A percentile compares a stretch with the other conserved stretches of the same genome.
Conservation (phyloP, 441 rosid genomes). For the Populus hybrid region DNA sequence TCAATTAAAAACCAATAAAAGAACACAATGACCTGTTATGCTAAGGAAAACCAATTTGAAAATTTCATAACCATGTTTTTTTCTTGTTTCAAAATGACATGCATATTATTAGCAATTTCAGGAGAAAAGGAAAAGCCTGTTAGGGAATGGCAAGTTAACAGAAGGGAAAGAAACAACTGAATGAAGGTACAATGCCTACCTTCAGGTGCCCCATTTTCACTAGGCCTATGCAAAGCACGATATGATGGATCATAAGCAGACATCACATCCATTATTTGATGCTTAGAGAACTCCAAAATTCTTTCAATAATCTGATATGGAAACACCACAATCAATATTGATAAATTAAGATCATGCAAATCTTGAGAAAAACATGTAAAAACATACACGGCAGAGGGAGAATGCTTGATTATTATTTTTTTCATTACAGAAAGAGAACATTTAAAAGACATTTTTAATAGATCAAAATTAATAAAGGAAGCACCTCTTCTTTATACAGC, state of each 20-base stretch:
- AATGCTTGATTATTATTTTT: background rate
- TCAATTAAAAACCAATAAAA: background rate
- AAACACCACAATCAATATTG: conserved; percentile 18
- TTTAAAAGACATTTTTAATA: conserved; percentile 3
- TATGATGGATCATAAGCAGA: conserved; percentile 90
- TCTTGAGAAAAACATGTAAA: background rate
- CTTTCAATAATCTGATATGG: conserved; percentile 82
- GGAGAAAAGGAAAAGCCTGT: conserved; percentile 9
- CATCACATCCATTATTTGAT: conserved; percentile 85
- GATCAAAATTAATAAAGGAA: conserved; percentile 13
- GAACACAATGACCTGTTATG: background rate
- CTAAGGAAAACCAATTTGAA: background rate
- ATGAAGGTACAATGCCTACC: conserved; percentile 46
- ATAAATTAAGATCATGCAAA: conserved; percentile 3
- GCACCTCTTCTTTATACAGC: conserved; percentile 95
- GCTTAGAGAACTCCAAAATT: conserved; percentile 91
- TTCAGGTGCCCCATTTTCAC: conserved; percentile 67
- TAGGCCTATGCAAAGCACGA: conserved; percentile 81
- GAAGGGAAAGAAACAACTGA: conserved; percentile 2
- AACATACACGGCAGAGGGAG: background rate
- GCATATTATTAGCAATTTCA: background rate
- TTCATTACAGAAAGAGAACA: background rate
- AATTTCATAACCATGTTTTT: background rate
- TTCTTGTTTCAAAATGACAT: background rate
- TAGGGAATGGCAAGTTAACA: background rate